phyloP scores from a whole-genome alignment of 257 asterid species.

The Lycium ferocissimum region DNA sequence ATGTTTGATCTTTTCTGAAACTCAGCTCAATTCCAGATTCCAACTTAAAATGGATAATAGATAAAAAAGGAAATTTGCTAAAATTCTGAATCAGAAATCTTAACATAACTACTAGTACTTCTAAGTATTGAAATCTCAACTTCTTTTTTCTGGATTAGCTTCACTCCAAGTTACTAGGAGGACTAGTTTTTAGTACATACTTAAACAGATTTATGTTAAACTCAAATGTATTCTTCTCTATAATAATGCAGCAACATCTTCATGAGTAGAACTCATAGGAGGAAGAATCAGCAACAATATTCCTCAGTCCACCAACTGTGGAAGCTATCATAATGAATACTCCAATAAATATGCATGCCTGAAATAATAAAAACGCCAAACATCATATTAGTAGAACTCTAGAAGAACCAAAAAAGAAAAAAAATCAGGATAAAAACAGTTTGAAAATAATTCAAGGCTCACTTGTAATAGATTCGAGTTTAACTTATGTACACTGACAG shows the following conservation, averaged over 20 bases:
- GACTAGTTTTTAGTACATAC: neutral
- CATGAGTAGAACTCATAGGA: constrained; percentile 72
- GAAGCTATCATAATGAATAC: constrained; percentile 82
- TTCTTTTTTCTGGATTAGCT: neutral
- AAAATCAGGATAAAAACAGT: neutral
- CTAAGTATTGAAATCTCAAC: neutral
- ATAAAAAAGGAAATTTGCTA: neutral
- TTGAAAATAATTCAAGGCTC: neutral
- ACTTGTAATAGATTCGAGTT: neutral
- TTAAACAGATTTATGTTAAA: neutral
- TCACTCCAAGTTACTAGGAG: neutral
- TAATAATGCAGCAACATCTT: constrained; percentile 24
- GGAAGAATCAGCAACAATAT: constrained; percentile 75
- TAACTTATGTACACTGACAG: neutral
- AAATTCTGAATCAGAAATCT: constrained; percentile 6
- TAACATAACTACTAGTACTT: neutral
- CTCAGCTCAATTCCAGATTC: neutral
- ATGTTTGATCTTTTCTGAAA: neutral
- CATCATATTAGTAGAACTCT: neutral
- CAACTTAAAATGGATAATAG: neutral
- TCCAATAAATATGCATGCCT: constrained; percentile 67
- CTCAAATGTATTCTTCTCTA: neutral
- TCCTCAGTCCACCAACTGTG: constrained; percentile 80
- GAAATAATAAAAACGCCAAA: constrained; percentile 20
- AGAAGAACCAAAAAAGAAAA: neutral